These are phyloP conservation scores for Fonsecaea multimorphosa DNA, from an alignment of 2,329 filamentous ascomycete species.

Conservation along the genomic window DNA sequence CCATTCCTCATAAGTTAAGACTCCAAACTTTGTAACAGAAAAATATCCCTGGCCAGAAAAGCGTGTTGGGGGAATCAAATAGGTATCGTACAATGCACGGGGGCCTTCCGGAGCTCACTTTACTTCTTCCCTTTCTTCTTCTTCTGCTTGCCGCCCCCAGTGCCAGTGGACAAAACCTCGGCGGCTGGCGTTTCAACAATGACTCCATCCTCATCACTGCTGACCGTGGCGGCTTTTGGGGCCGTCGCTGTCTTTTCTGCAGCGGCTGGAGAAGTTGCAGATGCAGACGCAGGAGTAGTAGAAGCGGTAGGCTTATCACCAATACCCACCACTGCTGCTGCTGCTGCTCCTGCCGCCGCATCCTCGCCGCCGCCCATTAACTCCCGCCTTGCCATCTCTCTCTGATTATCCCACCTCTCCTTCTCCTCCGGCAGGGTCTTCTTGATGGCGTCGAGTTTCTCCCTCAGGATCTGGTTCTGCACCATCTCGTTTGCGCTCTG, in stretches of 20 bases:
- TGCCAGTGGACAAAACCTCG: constrained; percentile 13
- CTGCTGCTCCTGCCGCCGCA: not conserved
- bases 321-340: too few species aligned
- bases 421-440: constrained; percentile 74
- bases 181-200: constrained; percentile 70
- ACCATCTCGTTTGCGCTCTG: constrained; percentile 96
- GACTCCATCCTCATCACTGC: constrained; percentile 75
- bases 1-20: not conserved
- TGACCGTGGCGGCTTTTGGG: constrained; percentile 45
- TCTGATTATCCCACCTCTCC: constrained; percentile 87
- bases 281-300: not conserved
- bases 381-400: constrained; percentile 82
- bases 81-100: constrained; percentile 10
- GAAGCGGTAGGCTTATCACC: not conserved
- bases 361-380: constrained; percentile 64
- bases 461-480: constrained; percentile 78
- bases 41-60: too few species aligned
- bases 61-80: not conserved
- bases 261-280: not conserved
- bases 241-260: constrained; percentile 41
- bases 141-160: constrained; percentile 49
- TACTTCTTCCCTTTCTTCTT: constrained; percentile 58
- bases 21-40: not conserved
- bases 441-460: constrained; percentile 76
- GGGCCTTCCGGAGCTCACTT: too few species aligned